Percentiles rank a stretch among this genome's conserved stretches.
Evolutionary conservation across 2,329 filamentous ascomycete genomes (phyloP).

Genomic region (Paecilomyces sp.): DNA sequence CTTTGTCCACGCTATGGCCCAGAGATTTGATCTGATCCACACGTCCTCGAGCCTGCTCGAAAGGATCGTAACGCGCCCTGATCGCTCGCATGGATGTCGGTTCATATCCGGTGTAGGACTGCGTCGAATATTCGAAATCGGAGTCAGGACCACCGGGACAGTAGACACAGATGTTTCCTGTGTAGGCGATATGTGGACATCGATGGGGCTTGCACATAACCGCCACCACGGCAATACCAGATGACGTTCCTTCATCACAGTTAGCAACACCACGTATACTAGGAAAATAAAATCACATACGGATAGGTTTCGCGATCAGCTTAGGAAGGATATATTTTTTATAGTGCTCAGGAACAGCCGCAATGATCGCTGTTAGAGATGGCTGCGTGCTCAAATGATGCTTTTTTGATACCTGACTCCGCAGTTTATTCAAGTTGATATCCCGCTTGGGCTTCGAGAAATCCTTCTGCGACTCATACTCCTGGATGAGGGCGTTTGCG

Average conservation of each 20-base stretch:
- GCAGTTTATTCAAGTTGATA: slow-evolving; percentile 84
- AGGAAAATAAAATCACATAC: slow-evolving; percentile 41
- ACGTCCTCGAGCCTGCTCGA: slow-evolving; percentile 90
- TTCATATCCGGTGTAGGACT: slow-evolving; percentile 97
- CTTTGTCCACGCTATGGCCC: slow-evolving; percentile 96
- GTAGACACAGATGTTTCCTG: slow-evolving; percentile 98
- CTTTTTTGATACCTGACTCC: slow-evolving; percentile 85
- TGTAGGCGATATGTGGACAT: slow-evolving; percentile 96
- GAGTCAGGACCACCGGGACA: slow-evolving; percentile 96
- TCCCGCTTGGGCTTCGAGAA: slow-evolving; percentile 68
- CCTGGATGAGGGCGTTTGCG: slow-evolving; percentile 86
- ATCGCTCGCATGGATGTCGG: slow-evolving; percentile 98
- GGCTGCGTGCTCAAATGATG: slow-evolving; percentile 82
- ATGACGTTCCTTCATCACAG: slow-evolving; percentile 65
- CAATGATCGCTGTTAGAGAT: slow-evolving; percentile 91
- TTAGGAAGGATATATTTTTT: slow-evolving; percentile 98
- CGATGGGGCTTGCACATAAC: slow-evolving; percentile 99
- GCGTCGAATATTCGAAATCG: slow-evolving; percentile 98
- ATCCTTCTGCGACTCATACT: slow-evolving; percentile 76
- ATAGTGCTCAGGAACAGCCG: slow-evolving; percentile 97
- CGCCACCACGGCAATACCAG: slow-evolving; percentile 93
- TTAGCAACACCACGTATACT: neutral
- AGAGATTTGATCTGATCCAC: slow-evolving; percentile 95
- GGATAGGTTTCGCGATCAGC: slow-evolving; percentile 92
- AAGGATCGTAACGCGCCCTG: slow-evolving; percentile 91